Conservation (phyloP, 129 eudicot genomes). For the Calendula officinalis region DNA sequence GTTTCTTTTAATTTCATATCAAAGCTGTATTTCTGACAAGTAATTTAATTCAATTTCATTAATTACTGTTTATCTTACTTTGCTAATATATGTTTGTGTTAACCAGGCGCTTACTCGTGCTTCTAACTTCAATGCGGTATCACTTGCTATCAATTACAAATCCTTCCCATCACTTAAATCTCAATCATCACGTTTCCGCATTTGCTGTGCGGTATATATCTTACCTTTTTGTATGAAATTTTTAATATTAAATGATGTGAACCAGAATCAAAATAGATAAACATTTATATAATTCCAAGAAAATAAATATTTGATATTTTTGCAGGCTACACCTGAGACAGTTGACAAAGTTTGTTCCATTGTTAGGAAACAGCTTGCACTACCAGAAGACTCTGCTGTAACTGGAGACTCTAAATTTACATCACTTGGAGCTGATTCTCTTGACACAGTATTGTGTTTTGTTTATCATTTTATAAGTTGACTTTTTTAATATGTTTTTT, state of each 20-base stretch:
- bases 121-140: slow-evolving; percentile 42
- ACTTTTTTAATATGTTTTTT: neutral
- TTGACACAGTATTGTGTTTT: slow-evolving; percentile 66
- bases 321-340: slow-evolving; percentile 82
- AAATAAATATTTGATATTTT: slow-evolving; percentile 14
- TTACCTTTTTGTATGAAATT: neutral
- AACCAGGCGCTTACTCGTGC: slow-evolving; percentile 36
- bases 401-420: slow-evolving; percentile 70
- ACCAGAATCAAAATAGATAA: neutral
- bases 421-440: slow-evolving; percentile 91
- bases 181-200: slow-evolving; percentile 40
- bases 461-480: neutral
- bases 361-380: slow-evolving; percentile 82
- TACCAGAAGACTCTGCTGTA: slow-evolving; percentile 48
- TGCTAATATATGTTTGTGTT: slow-evolving; percentile 15
- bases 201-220: slow-evolving; percentile 60
- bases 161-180: slow-evolving; percentile 42
- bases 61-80: neutral
- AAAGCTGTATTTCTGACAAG: no score
- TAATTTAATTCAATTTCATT: no score
- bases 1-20: no score
- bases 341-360: slow-evolving; percentile 66
- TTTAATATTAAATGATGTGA: neutral
- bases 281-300: neutral
- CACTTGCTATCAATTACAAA: slow-evolving; percentile 44